phyloP scores from a whole-genome alignment of 2,329 filamentous ascomycete genomes.

The Emericellopsis cladophorae region DNA sequence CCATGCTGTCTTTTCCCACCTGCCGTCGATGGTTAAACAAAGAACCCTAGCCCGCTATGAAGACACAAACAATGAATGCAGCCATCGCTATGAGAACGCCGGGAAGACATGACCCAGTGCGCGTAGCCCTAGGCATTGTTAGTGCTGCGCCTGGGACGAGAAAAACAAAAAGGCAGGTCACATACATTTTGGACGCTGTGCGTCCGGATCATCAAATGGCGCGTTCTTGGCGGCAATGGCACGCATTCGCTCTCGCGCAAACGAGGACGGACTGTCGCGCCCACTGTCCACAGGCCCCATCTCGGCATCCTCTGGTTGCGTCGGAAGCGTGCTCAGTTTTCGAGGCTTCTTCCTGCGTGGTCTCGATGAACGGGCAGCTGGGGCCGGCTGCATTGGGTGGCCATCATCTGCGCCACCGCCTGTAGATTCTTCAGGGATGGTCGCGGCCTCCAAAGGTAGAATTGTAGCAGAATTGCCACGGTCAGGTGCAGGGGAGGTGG shows the following conservation, averaged over 20 bases:
- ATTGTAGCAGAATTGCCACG: too few species aligned
- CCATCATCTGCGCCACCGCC: neutral
- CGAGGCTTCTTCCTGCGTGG: conserved; percentile 15
- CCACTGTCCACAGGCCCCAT: conserved; percentile 14
- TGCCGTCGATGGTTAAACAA: neutral
- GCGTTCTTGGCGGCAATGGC: conserved; percentile 27
- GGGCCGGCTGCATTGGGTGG: neutral
- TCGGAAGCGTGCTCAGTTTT: conserved; percentile 19
- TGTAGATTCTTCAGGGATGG: neutral
- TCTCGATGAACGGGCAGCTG: conserved; percentile 3
- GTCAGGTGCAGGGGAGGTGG: too few species aligned
- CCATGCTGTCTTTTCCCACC: neutral
- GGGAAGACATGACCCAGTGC: conserved; percentile 30
- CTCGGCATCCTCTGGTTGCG: conserved; percentile 21
- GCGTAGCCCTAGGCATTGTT: conserved; percentile 22
- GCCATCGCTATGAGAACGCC: conserved; percentile 14
- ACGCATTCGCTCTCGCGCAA: conserved; percentile 29
- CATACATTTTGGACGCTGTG: conserved; percentile 25
- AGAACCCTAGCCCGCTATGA: neutral
- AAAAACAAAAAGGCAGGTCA: conserved; percentile 1
- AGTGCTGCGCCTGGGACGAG: too few species aligned
- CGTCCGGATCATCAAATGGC: conserved; percentile 28
- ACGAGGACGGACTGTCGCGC: conserved; percentile 27
- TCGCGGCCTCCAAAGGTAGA: neutral
- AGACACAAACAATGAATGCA: neutral